phyloP scores from a whole-genome alignment of 1,284 basidiomycete species.

The Puccinia novopanici region DNA sequence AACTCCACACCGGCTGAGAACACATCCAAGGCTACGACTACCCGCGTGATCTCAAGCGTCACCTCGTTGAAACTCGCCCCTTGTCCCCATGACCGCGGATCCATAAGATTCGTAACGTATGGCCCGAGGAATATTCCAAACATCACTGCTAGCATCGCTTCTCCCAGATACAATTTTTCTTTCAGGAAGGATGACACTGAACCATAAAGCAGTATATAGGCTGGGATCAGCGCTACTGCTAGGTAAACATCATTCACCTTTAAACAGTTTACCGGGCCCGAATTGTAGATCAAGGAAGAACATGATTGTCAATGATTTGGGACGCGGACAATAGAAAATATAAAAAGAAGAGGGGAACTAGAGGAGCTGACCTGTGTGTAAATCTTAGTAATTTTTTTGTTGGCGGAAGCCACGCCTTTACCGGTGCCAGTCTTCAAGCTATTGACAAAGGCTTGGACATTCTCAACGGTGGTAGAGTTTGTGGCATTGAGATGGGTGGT shows the following conservation, averaged over 20 bases:
- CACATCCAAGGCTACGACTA: slow-evolving; percentile 93
- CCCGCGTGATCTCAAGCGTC: slow-evolving; percentile 78
- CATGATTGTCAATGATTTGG: not conserved
- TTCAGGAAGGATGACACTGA: slow-evolving; percentile 33
- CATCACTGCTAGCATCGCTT: slow-evolving; percentile 91
- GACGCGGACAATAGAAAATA: not conserved
- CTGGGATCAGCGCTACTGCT: slow-evolving; percentile 33
- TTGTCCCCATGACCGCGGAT: slow-evolving; percentile 79
- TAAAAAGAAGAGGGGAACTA: too few species aligned
- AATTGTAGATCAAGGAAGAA: not conserved
- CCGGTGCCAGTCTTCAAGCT: slow-evolving; percentile 6
- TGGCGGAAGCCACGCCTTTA: not conserved
- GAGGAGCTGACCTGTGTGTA: not conserved
- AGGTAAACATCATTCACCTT: slow-evolving; percentile 14
- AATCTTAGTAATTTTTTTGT: not conserved
- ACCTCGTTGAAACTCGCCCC: slow-evolving; percentile 59
- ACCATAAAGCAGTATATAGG: slow-evolving; percentile 38
- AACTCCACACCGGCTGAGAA: slow-evolving; percentile 92
- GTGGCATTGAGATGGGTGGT: not conserved
- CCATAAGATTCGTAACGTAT: slow-evolving; percentile 78
- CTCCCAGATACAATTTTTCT: slow-evolving; percentile 77
- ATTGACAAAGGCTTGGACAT: not conserved
- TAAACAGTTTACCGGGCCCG: too few species aligned
- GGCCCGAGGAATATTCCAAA: slow-evolving; percentile 92
- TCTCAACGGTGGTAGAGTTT: not conserved